Evolutionary conservation across 768 basidiomycete genomes (phyloP), one percentile per base, ranked within the genome.

Genomic region (Cantharellus cinnabarinus): DNA sequence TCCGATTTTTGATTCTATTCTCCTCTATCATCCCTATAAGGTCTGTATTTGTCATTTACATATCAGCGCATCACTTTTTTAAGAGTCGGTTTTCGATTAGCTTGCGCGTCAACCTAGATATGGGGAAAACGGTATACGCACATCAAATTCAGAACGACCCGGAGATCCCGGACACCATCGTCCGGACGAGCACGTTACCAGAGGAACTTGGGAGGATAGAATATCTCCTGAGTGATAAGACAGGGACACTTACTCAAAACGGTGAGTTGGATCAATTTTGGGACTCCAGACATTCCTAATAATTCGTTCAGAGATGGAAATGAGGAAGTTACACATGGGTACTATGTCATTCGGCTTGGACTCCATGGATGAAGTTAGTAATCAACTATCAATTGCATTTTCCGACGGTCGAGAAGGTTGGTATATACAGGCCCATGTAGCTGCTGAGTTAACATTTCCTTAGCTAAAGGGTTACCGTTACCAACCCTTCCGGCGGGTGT

Each of bases 21-120:
- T 97, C 94, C 55, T 94, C 90, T 38, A 99, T 99, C 69, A 98
- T 99, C 67, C 94, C 95, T 35, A 99, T 99, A 72, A 94, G 90
- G 94, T 89, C 56, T 58, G 82, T 50, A 29, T 29, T 29, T 29
- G 20, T 29, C 20, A 1, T 29, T 29, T 29, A 29, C n/a, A n/a
- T 29, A 29, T 29, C 20, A 29, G 20, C 20, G 20, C 20, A 40
- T 59, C 51, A 34, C 51, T 15, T 5, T 34, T 10, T 50, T 29
- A 14, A 3, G 10, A 10, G 1, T 29, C 44, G 10, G 10, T 48
- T 1, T n/a, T 37, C 35, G 7, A 10, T 37, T 67, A 97, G 93
- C 76, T 74, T 99, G 59, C 86, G 95, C n/a, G 94, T 99, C 58
- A 99, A 99, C 65, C 77, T 99, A 58, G 95, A 99, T 69, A 98